A percentile compares a stretch with the other conserved stretches of the same genome.
Evolutionary conservation across 2,329 filamentous ascomycete species (phyloP).

Genomic region (Xylariaceae sp.): DNA sequence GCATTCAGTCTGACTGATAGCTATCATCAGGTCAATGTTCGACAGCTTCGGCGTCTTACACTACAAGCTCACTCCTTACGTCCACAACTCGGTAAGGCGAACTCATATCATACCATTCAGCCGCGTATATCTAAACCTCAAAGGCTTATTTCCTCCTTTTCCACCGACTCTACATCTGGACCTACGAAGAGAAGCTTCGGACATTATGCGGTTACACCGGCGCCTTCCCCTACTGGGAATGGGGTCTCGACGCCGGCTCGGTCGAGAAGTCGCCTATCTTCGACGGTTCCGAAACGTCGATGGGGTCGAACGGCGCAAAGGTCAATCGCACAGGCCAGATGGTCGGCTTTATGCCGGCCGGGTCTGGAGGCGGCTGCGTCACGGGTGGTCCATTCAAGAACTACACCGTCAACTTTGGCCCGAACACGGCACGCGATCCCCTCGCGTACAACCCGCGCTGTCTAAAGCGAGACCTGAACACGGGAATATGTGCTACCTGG

Average conservation of each 20-base stretch:
- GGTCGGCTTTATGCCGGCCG: constrained; percentile 32
- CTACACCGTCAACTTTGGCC: constrained; percentile 36
- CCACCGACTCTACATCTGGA: constrained; percentile 32
- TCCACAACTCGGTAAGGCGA: constrained; percentile 24
- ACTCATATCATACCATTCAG: background rate
- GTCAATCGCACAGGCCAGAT: constrained; percentile 18
- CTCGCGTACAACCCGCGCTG: constrained; percentile 38
- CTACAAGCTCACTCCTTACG: constrained; percentile 23
- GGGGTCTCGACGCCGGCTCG: constrained; percentile 33
- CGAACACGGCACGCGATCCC: constrained; percentile 25
- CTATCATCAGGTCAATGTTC: constrained; percentile 18
- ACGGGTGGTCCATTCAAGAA: constrained; percentile 40
- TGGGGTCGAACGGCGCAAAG: constrained; percentile 39
- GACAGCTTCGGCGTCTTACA: constrained; percentile 28
- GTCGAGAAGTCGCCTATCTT: constrained; percentile 38
- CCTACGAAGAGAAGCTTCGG: constrained; percentile 31
- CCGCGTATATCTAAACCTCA: background rate
- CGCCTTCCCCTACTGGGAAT: constrained; percentile 27
- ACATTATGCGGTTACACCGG: constrained; percentile 32
- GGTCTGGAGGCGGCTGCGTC: constrained; percentile 51
- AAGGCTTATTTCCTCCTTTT: constrained; percentile 33
- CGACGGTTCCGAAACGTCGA: constrained; percentile 39
- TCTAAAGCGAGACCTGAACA: constrained; percentile 37
- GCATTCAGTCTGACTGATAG: background rate
- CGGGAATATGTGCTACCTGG: constrained; percentile 24